Percentiles rank a stretch among this genome's conserved stretches.
phyloP scores from a whole-genome alignment of 805 yeast genomes.

The Yarrowia sp. region DNA sequence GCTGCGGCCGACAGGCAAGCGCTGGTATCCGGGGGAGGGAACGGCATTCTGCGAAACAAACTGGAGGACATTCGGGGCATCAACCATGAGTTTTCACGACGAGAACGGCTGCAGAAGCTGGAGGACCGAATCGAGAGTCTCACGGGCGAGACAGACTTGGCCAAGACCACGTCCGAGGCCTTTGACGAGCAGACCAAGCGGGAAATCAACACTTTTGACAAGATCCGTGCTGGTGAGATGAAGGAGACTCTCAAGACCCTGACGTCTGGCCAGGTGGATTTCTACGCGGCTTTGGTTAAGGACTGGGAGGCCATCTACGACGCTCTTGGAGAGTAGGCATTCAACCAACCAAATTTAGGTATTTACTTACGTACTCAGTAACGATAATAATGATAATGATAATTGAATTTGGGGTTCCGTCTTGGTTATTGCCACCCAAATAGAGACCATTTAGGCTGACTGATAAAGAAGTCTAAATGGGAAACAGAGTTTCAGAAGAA shows the following conservation, averaged over 20 bases:
- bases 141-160: conserved; percentile 58
- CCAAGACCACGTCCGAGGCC: conserved; percentile 59
- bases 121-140: conserved; percentile 59
- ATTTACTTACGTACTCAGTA: conserved; percentile 1
- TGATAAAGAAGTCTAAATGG: background rate
- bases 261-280: conserved; percentile 76
- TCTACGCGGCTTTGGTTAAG: conserved; percentile 69
- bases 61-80: conserved; percentile 69
- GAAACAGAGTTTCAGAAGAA: no score
- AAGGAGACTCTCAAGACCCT: conserved; percentile 72
- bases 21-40: conserved; percentile 59
- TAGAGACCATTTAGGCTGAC: background rate
- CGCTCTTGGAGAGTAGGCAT: conserved; percentile 10
- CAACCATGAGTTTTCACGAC: conserved; percentile 62
- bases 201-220: conserved; percentile 74
- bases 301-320: conserved; percentile 62
- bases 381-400: conserved; percentile 21
- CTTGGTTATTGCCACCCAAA: no score
- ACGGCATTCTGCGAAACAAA: conserved; percentile 62
- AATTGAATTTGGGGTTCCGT: background rate
- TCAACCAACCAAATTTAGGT: background rate
- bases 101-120: conserved; percentile 60
- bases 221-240: conserved; percentile 78
- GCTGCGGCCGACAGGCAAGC: conserved; percentile 70
- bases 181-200: conserved; percentile 64